Conservation (phyloP, 768 basidiomycete species). For the Suillus subalutaceus region DNA sequence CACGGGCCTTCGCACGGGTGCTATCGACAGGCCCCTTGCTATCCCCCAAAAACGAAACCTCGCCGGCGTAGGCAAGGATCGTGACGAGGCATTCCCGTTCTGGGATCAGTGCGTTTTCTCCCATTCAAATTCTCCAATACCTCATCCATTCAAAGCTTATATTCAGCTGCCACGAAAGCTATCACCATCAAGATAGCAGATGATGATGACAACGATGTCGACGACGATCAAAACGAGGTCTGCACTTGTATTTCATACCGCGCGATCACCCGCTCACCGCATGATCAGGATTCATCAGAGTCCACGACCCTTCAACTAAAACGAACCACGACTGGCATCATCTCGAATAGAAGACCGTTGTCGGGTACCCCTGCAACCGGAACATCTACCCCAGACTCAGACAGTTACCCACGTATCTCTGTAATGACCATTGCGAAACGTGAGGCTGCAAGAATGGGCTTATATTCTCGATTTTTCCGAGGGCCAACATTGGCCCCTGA, state of each 20-base stretch:
- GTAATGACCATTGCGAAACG: conserved; percentile 71
- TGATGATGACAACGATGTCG: conserved; percentile 47
- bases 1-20: conserved; percentile 80
- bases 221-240: conserved; percentile 12
- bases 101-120: conserved; percentile 89
- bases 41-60: conserved; percentile 85
- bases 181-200: conserved; percentile 71
- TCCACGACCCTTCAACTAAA: conserved; percentile 37
- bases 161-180: conserved; percentile 78
- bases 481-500: conserved; percentile 70
- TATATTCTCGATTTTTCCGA: conserved; percentile 83
- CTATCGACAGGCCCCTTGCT: conserved; percentile 74
- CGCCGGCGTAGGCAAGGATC: conserved; percentile 88
- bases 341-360: conserved; percentile 69
- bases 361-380: conserved; percentile 53
- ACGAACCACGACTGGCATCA: conserved; percentile 74
- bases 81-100: conserved; percentile 95
- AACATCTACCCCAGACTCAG: conserved; percentile 40
- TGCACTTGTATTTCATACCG: conserved; percentile 10
- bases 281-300: conserved; percentile 20
- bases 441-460: conserved; percentile 70
- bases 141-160: conserved; percentile 45
- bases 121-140: conserved; percentile 2
- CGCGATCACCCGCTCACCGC: neutral
- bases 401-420: conserved; percentile 41